Conservation (phyloP, 208 protist species). For the Trypanosoma lewisi region DNA sequence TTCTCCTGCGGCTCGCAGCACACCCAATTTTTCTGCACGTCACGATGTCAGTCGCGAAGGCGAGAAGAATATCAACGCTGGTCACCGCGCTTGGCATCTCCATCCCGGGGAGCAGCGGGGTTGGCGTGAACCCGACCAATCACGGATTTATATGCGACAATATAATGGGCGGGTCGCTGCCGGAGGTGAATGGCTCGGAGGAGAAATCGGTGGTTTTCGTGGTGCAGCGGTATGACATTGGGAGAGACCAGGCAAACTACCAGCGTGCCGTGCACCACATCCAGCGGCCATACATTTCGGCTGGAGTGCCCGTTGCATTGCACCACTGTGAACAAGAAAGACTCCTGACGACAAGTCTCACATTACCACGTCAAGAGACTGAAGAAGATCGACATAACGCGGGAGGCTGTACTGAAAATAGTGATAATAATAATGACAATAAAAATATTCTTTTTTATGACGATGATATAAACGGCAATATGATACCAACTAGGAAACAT, state of each 20-base stretch:
- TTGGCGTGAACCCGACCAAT: background rate
- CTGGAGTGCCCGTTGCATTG: slow-evolving; percentile 53
- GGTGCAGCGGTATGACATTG: slow-evolving; percentile 68
- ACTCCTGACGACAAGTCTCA: slow-evolving; percentile 60
- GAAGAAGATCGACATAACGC: slow-evolving; percentile 25
- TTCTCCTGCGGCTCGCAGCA: slow-evolving; percentile 50
- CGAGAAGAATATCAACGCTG: background rate
- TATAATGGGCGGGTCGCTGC: slow-evolving; percentile 1
- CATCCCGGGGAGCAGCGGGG: background rate
- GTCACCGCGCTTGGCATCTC: background rate
- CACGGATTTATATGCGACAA: background rate
- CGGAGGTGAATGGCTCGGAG: slow-evolving; percentile 75
- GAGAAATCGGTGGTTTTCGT: slow-evolving; percentile 62
- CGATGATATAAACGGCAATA: slow-evolving; percentile 22
- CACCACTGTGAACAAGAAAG: slow-evolving; percentile 68
- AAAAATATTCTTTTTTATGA: too few species aligned
- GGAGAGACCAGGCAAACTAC: slow-evolving; percentile 42
- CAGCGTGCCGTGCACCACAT: slow-evolving; percentile 62
- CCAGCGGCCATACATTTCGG: slow-evolving; percentile 35
- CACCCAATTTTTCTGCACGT: slow-evolving; percentile 68
- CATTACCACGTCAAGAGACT: slow-evolving; percentile 22
- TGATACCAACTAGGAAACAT: background rate
- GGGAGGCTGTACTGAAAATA: slow-evolving; percentile 2
- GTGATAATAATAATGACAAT: slow-evolving; percentile 3
- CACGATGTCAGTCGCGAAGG: slow-evolving; percentile 24